Evolutionary conservation across 108 stramenopile species (phyloP).

Genomic region (Parietichytrium sp.): DNA sequence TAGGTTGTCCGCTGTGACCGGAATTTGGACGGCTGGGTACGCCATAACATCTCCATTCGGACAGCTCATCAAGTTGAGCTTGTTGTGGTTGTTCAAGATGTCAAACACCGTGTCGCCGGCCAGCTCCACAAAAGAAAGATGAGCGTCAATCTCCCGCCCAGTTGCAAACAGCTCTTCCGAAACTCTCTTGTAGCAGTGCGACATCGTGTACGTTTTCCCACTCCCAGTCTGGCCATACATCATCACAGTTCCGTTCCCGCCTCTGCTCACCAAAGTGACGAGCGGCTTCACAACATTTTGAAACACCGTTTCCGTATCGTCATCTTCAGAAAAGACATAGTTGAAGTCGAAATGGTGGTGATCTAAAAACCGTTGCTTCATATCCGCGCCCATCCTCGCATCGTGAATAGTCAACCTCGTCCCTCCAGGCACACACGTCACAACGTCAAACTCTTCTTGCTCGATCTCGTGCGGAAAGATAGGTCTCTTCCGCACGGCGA

Average conservation of each 20-base stretch:
- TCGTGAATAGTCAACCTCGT: not conserved
- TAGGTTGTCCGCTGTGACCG: not conserved
- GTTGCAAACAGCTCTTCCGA: not conserved
- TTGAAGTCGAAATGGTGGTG: not conserved
- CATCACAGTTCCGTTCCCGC: not conserved
- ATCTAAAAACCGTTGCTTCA: not conserved
- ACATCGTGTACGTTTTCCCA: slow-evolving; percentile 32
- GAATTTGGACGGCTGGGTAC: not conserved
- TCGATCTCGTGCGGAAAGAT: slow-evolving; percentile 22
- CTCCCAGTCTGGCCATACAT: slow-evolving; percentile 29
- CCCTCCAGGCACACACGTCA: not conserved
- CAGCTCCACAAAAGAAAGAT: not conserved
- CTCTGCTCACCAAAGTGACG: not conserved
- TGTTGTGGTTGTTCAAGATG: not conserved
- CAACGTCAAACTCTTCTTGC: slow-evolving; percentile 21
- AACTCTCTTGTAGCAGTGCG: slow-evolving; percentile 18
- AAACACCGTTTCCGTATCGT: not conserved
- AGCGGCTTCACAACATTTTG: not conserved
- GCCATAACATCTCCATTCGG: slow-evolving; percentile 30
- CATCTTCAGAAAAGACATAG: not conserved
- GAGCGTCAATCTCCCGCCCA: not conserved
- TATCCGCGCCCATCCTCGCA: slow-evolving; percentile 21
- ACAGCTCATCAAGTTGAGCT: not conserved
- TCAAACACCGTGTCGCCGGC: not conserved
- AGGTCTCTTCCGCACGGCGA: not conserved